Percentiles rank a stretch among this genome's conserved stretches.
Evolutionary conservation across 805 yeast genomes (phyloP).

Genomic region (Vanderwaltozyma verrucispora): DNA sequence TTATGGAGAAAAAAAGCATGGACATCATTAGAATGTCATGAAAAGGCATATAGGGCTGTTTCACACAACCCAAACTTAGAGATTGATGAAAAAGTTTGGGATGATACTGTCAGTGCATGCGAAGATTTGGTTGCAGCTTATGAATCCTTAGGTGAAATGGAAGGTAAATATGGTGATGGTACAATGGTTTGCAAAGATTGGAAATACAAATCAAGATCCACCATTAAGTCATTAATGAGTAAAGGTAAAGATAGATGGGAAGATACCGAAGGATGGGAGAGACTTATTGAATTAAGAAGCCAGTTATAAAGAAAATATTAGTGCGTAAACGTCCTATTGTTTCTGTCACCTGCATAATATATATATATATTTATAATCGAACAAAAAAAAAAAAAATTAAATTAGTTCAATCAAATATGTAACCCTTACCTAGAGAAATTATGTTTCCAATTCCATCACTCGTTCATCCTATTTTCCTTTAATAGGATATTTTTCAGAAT

Average conservation of each 20-base stretch:
- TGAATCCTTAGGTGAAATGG: constrained; percentile 74
- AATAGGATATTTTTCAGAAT: not conserved
- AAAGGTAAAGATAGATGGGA: constrained; percentile 77
- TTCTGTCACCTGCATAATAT: no score
- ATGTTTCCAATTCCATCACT: no score
- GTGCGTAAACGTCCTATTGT: no score
- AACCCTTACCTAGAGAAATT: no score
- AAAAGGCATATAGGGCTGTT: constrained; percentile 73
- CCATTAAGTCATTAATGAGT: constrained; percentile 64
- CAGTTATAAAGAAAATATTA: constrained; percentile 13
- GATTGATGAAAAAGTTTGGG: constrained; percentile 55
- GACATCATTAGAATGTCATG: constrained; percentile 77
- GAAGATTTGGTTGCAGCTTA: constrained; percentile 75
- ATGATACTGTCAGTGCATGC: constrained; percentile 69
- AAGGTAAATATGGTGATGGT: constrained; percentile 70
- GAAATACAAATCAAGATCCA: constrained; percentile 71
- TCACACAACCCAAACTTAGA: constrained; percentile 55
- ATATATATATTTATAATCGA: no score
- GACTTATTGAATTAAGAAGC: constrained; percentile 34
- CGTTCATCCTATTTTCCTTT: not conserved
- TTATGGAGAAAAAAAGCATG: constrained; percentile 83
- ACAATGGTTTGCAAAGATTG: constrained; percentile 86
- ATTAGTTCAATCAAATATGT: no score
- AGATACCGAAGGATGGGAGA: constrained; percentile 66
- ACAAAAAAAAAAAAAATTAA: no score